Conservation (phyloP, 177 flowering plant genomes). For the Tripterygium wilfordii region DNA sequence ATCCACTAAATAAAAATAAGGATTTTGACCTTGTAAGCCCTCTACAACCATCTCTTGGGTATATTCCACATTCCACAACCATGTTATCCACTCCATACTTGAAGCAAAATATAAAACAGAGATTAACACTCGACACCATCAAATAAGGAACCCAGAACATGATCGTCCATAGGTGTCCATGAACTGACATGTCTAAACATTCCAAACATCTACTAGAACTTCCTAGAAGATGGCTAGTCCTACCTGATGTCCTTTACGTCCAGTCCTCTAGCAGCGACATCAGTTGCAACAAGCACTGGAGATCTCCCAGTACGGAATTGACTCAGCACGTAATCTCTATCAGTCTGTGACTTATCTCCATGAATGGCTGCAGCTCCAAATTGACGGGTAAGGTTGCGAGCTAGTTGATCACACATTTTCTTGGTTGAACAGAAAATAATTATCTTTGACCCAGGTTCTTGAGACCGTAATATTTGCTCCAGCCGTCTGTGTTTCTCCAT, state of each 20-base stretch:
- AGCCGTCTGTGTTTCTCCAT: slow-evolving; percentile 69
- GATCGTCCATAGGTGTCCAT: too few species aligned
- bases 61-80: too few species aligned
- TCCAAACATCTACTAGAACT: too few species aligned
- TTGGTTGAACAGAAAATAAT: slow-evolving; percentile 82
- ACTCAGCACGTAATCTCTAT: slow-evolving; percentile 65
- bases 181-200: too few species aligned
- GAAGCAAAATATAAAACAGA: too few species aligned
- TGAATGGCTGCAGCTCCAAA: slow-evolving; percentile 92
- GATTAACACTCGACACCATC: too few species aligned
- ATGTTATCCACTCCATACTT: too few species aligned
- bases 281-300: slow-evolving; percentile 84
- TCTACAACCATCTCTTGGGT: too few species aligned
- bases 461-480: slow-evolving; percentile 78
- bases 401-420: slow-evolving; percentile 82
- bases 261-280: slow-evolving; percentile 90
- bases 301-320: slow-evolving; percentile 71
- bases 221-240: too few species aligned
- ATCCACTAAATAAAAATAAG: too few species aligned
- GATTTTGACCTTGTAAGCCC: too few species aligned
- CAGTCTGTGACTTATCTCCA: slow-evolving; percentile 84
- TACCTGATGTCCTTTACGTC: slow-evolving; percentile 85
- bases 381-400: slow-evolving; percentile 54
- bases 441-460: slow-evolving; percentile 74
- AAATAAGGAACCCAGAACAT: too few species aligned